These are phyloP conservation scores for Rhizophlyctis rosea DNA, from an alignment of 192 early-diverging fungal genomes.

Conservation along the genomic window DNA sequence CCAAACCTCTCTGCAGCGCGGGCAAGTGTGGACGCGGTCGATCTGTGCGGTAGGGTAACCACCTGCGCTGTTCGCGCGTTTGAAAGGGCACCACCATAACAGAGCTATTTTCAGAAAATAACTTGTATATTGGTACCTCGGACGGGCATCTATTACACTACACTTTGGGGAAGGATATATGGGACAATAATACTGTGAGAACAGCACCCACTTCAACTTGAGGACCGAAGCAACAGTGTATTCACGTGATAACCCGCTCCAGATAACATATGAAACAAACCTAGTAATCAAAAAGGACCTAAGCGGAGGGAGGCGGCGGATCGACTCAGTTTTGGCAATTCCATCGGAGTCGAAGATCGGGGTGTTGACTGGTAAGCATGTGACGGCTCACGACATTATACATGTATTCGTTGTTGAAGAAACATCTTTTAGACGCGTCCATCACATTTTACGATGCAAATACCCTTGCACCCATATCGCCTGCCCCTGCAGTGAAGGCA, in stretches of 20 bases:
- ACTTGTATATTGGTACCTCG: conserved; percentile 73
- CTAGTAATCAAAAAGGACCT: no score
- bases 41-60: conserved; percentile 18
- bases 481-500: conserved; percentile 22
- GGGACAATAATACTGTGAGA: conserved; percentile 21
- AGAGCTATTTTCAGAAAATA: conserved; percentile 47
- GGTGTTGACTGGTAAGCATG: conserved; percentile 60
- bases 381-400: neutral
- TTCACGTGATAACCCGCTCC: no score
- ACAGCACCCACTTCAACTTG: neutral
- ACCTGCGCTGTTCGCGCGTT: neutral
- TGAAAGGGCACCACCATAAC: neutral
- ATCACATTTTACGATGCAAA: conserved; percentile 60
- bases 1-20: neutral
- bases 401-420: neutral
- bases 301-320: conserved; percentile 6
- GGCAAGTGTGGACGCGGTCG: conserved; percentile 13
- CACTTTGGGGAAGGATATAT: conserved; percentile 43
- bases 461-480: conserved; percentile 26
- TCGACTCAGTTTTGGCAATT: conserved; percentile 48
- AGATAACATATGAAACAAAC: no score
- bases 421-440: conserved; percentile 53
- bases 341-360: conserved; percentile 62
- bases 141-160: conserved; percentile 72
- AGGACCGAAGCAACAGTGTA: no score